phyloP scores from a whole-genome alignment of 2,329 filamentous ascomycete species.

The Cylindrodendrum hubeiense region DNA sequence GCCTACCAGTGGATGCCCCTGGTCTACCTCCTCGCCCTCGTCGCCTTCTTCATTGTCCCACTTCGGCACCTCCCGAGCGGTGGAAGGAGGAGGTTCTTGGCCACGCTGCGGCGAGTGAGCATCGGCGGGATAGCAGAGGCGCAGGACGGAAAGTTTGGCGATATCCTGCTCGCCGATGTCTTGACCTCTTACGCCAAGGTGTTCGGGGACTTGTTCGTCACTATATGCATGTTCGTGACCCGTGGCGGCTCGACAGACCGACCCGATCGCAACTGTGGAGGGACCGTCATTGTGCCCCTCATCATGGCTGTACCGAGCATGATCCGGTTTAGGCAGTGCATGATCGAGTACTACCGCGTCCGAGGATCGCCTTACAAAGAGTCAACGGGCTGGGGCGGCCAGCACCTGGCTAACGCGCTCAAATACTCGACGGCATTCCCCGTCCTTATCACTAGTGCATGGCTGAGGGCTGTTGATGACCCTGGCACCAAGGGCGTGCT shows the following conservation, averaged over 20 bases:
- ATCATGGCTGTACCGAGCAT: constrained; percentile 85
- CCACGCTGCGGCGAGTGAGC: constrained; percentile 81
- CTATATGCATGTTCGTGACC: constrained; percentile 90
- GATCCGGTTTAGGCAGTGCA: constrained; percentile 91
- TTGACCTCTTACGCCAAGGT: constrained; percentile 96
- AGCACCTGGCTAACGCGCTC: constrained; percentile 91
- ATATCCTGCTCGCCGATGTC: constrained; percentile 93
- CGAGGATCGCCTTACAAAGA: constrained; percentile 67
- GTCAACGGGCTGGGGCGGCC: constrained; percentile 79
- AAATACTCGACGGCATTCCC: constrained; percentile 97
- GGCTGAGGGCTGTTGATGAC: constrained; percentile 73
- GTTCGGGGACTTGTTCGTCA: constrained; percentile 88
- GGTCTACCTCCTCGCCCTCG: constrained; percentile 80
- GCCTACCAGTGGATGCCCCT: constrained; percentile 89
- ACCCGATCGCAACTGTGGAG: constrained; percentile 86
- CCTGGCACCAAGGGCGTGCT: constrained; percentile 56
- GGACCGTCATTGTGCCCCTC: constrained; percentile 82
- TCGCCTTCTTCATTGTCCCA: constrained; percentile 79
- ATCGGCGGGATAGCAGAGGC: constrained; percentile 89
- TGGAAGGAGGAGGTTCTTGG: constrained; percentile 81
- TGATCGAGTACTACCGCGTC: constrained; percentile 87
- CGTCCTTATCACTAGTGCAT: constrained; percentile 83
- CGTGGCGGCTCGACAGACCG: constrained; percentile 78
- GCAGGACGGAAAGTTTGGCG: constrained; percentile 92
- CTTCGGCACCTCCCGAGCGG: constrained; percentile 74